Conservation (phyloP, 129 eudicot species). For the Silybum marianum region DNA sequence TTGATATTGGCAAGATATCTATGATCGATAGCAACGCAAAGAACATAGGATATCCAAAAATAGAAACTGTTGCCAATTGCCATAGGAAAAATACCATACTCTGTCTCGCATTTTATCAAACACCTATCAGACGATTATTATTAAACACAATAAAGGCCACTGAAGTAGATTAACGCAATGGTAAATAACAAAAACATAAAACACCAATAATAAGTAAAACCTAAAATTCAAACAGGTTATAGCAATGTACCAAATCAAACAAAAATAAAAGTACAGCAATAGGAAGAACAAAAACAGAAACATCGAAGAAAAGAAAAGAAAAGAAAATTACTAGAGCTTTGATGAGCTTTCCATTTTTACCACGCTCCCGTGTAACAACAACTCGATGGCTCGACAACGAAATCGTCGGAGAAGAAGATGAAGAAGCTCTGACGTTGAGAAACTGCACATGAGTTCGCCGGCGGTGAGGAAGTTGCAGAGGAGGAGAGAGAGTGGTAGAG, state of each 20-base stretch:
- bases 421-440: slow-evolving; percentile 24
- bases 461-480: slow-evolving; percentile 28
- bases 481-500: slow-evolving; percentile 36
- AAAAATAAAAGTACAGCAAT: not conserved
- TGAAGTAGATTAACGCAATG: not conserved
- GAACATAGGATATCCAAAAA: not conserved
- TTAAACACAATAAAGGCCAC: not conserved
- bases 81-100: not conserved
- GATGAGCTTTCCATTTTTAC: slow-evolving; percentile 83
- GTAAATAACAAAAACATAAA: not conserved
- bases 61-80: not conserved
- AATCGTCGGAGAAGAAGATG: slow-evolving; percentile 32
- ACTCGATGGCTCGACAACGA: slow-evolving; percentile 53
- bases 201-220: not conserved
- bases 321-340: slow-evolving; percentile 57
- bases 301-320: not conserved
- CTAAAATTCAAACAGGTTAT: not conserved
- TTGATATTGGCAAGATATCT: not conserved
- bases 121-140: slow-evolving; percentile 9
- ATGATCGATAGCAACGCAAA: not conserved
- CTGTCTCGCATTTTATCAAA: slow-evolving; percentile 38
- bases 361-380: slow-evolving; percentile 89
- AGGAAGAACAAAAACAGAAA: not conserved
- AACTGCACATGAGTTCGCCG: slow-evolving; percentile 31
- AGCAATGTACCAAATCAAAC: slow-evolving; percentile 18